phyloP scores from a whole-genome alignment of 2,329 filamentous ascomycete genomes.

The Fusarium concolor region DNA sequence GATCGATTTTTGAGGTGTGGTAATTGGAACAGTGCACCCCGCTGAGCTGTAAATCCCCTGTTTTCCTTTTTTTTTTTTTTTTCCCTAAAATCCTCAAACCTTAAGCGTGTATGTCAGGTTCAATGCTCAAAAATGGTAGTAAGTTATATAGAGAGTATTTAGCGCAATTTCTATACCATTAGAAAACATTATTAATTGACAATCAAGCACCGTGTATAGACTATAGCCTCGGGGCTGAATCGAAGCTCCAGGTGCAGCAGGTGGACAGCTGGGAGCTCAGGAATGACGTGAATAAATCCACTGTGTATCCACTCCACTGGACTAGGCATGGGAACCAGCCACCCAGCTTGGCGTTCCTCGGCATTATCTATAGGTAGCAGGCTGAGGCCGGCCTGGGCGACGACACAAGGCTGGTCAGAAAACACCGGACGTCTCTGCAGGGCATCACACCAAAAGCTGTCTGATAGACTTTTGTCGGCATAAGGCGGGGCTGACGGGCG shows the following conservation, averaged over 20 bases:
- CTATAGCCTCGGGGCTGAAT: neutral
- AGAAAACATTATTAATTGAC: neutral
- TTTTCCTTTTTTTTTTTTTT: neutral
- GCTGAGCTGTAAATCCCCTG: neutral
- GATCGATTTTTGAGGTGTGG: slow-evolving; percentile 28
- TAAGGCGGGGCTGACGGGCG: too few relatives aligned
- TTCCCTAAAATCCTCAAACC: neutral
- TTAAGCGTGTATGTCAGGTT: too few relatives aligned
- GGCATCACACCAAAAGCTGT: neutral
- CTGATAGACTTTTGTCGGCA: too few relatives aligned
- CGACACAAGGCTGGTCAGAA: neutral
- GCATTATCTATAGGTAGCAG: slow-evolving; percentile 6
- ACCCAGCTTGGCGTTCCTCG: slow-evolving; percentile 17
- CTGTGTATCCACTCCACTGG: slow-evolving; percentile 4
- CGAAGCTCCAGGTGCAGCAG: neutral
- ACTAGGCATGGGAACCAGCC: slow-evolving; percentile 1
- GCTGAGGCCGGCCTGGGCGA: slow-evolving; percentile 2
- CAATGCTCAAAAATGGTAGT: too few relatives aligned
- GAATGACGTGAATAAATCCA: slow-evolving; percentile 32
- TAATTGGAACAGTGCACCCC: slow-evolving; percentile 25
- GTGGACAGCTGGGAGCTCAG: slow-evolving; percentile 5
- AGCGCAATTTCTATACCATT: neutral
- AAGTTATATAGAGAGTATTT: neutral
- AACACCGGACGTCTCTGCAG: neutral
- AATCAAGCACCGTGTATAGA: neutral